Conservation (phyloP, 2,329 filamentous ascomycete genomes). For the Aspergillus thermomutatus region DNA sequence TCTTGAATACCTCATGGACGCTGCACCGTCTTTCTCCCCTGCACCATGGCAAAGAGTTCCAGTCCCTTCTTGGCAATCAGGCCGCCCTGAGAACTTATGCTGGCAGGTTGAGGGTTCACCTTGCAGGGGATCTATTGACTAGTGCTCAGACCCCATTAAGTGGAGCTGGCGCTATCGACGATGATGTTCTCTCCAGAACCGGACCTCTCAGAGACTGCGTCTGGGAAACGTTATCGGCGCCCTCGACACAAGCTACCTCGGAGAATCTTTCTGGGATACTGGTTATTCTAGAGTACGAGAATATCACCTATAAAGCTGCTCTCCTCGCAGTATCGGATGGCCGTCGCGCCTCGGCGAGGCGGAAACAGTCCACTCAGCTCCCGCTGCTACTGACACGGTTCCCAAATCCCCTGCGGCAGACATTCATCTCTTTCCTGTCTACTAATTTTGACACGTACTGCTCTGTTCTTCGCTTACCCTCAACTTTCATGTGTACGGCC, state of each 20-base stretch:
- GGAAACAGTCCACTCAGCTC: conserved; percentile 44
- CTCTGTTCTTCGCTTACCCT: conserved; percentile 42
- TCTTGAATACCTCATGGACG: conserved; percentile 54
- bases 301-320: conserved; percentile 49
- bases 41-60: conserved; percentile 43
- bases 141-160: conserved; percentile 41
- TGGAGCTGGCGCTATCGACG: conserved; percentile 25
- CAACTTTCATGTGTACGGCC: conserved; percentile 43
- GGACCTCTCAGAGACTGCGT: conserved; percentile 47
- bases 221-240: conserved; percentile 40
- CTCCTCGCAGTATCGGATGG: conserved; percentile 40
- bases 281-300: conserved; percentile 50
- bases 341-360: conserved; percentile 6
- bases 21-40: conserved; percentile 54
- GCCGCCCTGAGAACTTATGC: conserved; percentile 45
- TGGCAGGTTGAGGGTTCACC: conserved; percentile 45
- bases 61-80: conserved; percentile 32
- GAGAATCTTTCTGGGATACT: conserved; percentile 44
- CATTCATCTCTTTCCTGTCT: conserved; percentile 48
- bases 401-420: conserved; percentile 48
- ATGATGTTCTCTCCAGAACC: conserved; percentile 42
- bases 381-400: conserved; percentile 52
- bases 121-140: conserved; percentile 49
- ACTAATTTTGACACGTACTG: conserved; percentile 51
- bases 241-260: conserved; percentile 19